These are phyloP conservation scores for Penicillium sp. DNA, from an alignment of 2,329 filamentous ascomycete species.

Conservation along the genomic window DNA sequence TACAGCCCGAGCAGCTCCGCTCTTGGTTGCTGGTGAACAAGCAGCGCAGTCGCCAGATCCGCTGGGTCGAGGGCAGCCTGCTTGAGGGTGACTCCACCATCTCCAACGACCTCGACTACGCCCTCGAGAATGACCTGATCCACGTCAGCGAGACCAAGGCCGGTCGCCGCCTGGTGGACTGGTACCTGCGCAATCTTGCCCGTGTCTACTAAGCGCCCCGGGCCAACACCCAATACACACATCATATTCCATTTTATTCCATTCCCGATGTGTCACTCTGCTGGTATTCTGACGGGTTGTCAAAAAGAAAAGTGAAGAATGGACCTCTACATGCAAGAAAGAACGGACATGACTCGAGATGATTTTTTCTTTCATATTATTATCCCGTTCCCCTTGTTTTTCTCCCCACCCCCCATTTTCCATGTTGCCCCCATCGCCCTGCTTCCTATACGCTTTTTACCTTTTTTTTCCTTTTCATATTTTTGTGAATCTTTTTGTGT, in stretches of 20 bases:
- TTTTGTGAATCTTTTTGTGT: constrained; percentile 10
- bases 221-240: constrained; percentile 11
- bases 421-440: constrained; percentile 19
- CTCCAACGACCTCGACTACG: constrained; percentile 94
- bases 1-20: constrained; percentile 92
- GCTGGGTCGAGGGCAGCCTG: constrained; percentile 87
- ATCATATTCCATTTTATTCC: neutral
- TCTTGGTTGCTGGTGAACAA: constrained; percentile 96
- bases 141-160: constrained; percentile 99
- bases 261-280: constrained; percentile 3
- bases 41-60: constrained; percentile 93
- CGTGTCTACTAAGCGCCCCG: constrained; percentile 72
- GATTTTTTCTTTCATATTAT: constrained; percentile 27
- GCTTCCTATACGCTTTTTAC: constrained; percentile 15
- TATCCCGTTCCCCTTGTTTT: constrained; percentile 23
- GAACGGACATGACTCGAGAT: constrained; percentile 30
- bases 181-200: constrained; percentile 96
- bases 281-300: constrained; percentile 14
- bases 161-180: constrained; percentile 93
- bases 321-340: constrained; percentile 26
- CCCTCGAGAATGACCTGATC: constrained; percentile 93
- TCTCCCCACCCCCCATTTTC: constrained; percentile 14
- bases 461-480: constrained; percentile 12
- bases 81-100: constrained; percentile 91
- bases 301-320: constrained; percentile 21